Evolutionary conservation across 1,284 basidiomycete genomes (phyloP).

Genomic region (Ganoderma leucocontextum): DNA sequence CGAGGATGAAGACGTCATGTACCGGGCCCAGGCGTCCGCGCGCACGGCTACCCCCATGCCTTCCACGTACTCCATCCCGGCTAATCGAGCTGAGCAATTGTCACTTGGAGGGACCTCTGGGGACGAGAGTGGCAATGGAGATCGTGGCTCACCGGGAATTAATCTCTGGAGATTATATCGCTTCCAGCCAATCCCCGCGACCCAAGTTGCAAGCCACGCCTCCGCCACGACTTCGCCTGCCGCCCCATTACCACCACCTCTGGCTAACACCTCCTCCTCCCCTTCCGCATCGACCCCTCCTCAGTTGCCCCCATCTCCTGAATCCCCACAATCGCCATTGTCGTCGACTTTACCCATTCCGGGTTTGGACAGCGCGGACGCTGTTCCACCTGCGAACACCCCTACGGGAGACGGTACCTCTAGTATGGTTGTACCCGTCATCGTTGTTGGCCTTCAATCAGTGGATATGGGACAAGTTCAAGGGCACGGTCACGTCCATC

Average conservation of each 20-base stretch:
- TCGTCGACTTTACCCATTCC: not conserved
- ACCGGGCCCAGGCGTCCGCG: conserved; percentile 19
- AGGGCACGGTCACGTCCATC: conserved; percentile 29
- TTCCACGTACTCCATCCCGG: conserved; percentile 21
- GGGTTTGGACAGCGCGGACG: conserved; percentile 22
- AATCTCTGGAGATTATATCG: conserved; percentile 86
- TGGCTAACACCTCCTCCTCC: conserved; percentile 10
- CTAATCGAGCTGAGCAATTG: conserved; percentile 25
- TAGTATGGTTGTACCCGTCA: conserved; percentile 76
- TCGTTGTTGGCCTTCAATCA: conserved; percentile 81
- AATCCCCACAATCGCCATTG: not conserved
- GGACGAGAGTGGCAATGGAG: conserved; percentile 24
- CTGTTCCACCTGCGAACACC: conserved; percentile 19
- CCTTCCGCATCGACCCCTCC: conserved; percentile 16
- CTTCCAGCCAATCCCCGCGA: conserved; percentile 69
- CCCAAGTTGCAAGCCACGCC: conserved; percentile 35
- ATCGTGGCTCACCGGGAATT: conserved; percentile 51
- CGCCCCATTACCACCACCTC: conserved; percentile 15
- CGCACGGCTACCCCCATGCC: conserved; percentile 36
- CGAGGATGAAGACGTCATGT: conserved; percentile 17
- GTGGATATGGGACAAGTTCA: conserved; percentile 57
- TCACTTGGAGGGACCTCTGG: not conserved
- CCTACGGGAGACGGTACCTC: conserved; percentile 33
- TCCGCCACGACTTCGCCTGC: conserved; percentile 33
- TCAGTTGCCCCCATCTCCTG: conserved; percentile 10